Evolutionary conservation across 106 monocot species (phyloP).

Genomic region (Dioscorea dumetorum): DNA sequence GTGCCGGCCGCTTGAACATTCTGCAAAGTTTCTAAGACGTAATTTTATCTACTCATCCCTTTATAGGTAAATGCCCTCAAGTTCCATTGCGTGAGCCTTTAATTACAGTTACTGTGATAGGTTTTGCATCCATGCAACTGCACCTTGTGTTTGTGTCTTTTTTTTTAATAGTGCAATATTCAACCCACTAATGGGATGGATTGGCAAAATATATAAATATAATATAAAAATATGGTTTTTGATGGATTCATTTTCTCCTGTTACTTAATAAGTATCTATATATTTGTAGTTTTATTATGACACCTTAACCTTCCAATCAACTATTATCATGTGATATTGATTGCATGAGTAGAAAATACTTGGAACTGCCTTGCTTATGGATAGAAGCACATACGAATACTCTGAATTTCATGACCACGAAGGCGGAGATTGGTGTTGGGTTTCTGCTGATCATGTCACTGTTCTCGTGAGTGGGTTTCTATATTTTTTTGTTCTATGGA

Average conservation of each 20-base stretch:
- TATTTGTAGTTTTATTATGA: neutral
- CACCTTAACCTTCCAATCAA: neutral
- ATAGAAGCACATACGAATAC: conserved; percentile 63
- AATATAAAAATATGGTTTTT: neutral
- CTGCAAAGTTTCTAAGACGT: conserved; percentile 59
- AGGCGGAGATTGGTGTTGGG: conserved; percentile 77
- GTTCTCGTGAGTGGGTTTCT: conserved; percentile 62
- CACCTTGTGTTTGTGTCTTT: neutral
- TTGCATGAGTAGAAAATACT: conserved; percentile 51
- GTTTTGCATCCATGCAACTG: neutral
- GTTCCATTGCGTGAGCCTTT: neutral
- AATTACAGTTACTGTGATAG: neutral
- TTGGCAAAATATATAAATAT: neutral
- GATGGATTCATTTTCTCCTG: neutral
- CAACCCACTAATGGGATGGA: neutral
- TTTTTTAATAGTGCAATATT: neutral
- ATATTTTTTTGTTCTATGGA: neutral
- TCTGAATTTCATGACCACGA: conserved; percentile 60
- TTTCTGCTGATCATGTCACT: conserved; percentile 77
- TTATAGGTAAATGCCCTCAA: conserved; percentile 44
- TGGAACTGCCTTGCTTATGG: conserved; percentile 76
- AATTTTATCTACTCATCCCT: conserved; percentile 58
- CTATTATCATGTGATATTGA: neutral
- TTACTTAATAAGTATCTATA: neutral
- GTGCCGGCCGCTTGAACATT: conserved; percentile 62